Conservation (phyloP, 345 rosid species). For the Excoecaria agallocha region DNA sequence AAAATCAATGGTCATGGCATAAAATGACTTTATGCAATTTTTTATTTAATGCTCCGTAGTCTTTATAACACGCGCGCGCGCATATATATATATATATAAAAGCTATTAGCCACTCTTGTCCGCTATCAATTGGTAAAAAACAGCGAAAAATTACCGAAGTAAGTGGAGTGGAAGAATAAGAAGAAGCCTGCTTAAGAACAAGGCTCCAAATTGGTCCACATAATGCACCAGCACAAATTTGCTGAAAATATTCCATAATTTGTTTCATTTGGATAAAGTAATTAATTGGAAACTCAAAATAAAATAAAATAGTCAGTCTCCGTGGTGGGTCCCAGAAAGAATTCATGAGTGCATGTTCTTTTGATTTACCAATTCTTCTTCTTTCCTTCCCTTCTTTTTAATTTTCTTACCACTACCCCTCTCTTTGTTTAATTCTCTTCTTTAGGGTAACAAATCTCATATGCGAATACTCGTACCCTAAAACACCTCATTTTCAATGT, state of each 20-base stretch:
- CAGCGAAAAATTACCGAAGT: no score
- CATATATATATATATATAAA: no score
- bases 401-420: not conserved
- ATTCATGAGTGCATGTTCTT: slow-evolving; percentile 9
- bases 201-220: slow-evolving; percentile 8
- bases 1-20: slow-evolving; percentile 14
- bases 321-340: slow-evolving; percentile 24
- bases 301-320: not conserved
- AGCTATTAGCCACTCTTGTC: no score
- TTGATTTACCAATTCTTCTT: slow-evolving; percentile 10
- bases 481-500: not conserved
- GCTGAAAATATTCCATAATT: not conserved
- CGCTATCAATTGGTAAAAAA: no score
- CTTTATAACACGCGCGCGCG: no score
- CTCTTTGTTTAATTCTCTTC: not conserved
- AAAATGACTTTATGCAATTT: not conserved
- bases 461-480: not conserved
- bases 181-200: not conserved
- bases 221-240: slow-evolving; percentile 1
- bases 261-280: not conserved
- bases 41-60: not conserved
- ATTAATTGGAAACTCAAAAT: not conserved
- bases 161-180: not conserved
- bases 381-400: not conserved
- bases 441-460: not conserved